phyloP scores from a whole-genome alignment of 1,139 yeast genomes.

The Nematodospora anomalae region DNA sequence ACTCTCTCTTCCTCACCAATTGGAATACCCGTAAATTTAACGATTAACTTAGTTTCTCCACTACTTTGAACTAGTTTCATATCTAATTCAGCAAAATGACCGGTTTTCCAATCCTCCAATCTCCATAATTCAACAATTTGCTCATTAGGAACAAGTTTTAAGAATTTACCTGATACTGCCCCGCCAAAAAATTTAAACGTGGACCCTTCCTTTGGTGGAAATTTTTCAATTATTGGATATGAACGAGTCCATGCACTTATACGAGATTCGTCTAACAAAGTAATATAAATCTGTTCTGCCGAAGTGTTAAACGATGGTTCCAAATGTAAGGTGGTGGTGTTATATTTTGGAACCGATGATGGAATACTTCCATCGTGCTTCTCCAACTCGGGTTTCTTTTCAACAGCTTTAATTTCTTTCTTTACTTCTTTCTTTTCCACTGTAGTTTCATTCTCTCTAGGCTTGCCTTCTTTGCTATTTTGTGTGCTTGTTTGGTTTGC shows the following conservation, averaged over 20 bases:
- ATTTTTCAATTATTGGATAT: slow-evolving; percentile 54
- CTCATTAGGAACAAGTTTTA: slow-evolving; percentile 57
- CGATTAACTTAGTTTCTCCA: slow-evolving; percentile 79
- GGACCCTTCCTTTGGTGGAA: slow-evolving; percentile 59
- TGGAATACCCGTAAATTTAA: slow-evolving; percentile 87
- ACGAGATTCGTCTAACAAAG: slow-evolving; percentile 72
- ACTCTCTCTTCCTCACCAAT: slow-evolving; percentile 96
- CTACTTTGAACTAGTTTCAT: slow-evolving; percentile 72
- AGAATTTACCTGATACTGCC: slow-evolving; percentile 72
- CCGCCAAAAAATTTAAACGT: slow-evolving; percentile 81
- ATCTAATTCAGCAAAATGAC: slow-evolving; percentile 70
- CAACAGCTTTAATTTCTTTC: slow-evolving; percentile 18
- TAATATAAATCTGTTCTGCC: slow-evolving; percentile 77
- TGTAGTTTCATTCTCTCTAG: neutral
- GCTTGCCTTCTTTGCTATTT: slow-evolving; percentile 13
- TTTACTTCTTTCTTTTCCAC: neutral
- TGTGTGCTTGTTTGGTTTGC: slow-evolving; percentile 48
- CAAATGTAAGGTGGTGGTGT: slow-evolving; percentile 76
- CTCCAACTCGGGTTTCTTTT: slow-evolving; percentile 9
- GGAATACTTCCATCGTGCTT: slow-evolving; percentile 5
- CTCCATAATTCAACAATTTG: slow-evolving; percentile 81
- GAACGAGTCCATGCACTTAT: slow-evolving; percentile 91
- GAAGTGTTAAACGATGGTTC: slow-evolving; percentile 84
- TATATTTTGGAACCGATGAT: slow-evolving; percentile 54
- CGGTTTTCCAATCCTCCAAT: slow-evolving; percentile 81